These are phyloP conservation scores for Circinella minor DNA, from an alignment of 371 early-diverging fungal genomes.

Conservation along the genomic window DNA sequence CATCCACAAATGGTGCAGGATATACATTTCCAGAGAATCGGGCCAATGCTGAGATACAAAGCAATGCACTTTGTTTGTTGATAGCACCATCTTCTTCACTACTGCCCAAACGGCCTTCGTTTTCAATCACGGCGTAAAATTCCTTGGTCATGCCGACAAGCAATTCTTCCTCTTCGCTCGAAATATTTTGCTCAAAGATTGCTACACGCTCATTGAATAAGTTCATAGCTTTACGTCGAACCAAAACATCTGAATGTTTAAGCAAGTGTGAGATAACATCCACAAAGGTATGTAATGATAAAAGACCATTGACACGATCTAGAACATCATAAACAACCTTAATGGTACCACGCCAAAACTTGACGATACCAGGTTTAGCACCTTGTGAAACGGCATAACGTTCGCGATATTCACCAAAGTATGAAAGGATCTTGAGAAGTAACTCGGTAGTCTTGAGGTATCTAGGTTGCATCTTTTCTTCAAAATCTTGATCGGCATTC, in stretches of 20 bases:
- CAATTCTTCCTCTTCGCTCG: slow-evolving; percentile 40
- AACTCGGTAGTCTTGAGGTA: slow-evolving; percentile 57
- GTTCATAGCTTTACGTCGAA: slow-evolving; percentile 83
- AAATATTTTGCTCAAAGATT: slow-evolving; percentile 48
- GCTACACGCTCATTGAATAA: slow-evolving; percentile 76
- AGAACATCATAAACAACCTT: slow-evolving; percentile 76
- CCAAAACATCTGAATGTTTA: slow-evolving; percentile 64
- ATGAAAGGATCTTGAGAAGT: slow-evolving; percentile 58
- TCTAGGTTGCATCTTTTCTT: slow-evolving; percentile 50
- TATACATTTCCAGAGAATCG: slow-evolving; percentile 66
- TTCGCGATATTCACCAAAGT: slow-evolving; percentile 52
- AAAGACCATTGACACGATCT: slow-evolving; percentile 74
- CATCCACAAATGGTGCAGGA: slow-evolving; percentile 63
- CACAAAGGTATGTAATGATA: slow-evolving; percentile 78
- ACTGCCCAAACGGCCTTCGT: slow-evolving; percentile 36
- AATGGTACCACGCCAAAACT: slow-evolving; percentile 66
- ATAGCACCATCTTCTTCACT: slow-evolving; percentile 58
- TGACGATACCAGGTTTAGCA: slow-evolving; percentile 44
- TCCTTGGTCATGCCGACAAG: slow-evolving; percentile 54
- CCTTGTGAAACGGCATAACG: slow-evolving; percentile 38
- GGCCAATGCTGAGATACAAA: slow-evolving; percentile 81
- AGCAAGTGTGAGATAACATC: slow-evolving; percentile 71
- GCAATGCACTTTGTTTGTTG: slow-evolving; percentile 80
- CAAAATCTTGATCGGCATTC: slow-evolving; percentile 40
- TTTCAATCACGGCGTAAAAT: slow-evolving; percentile 50